phyloP scores from a whole-genome alignment of 495 filamentous ascomycete genomes.

The Aspergillus heteromorphus region DNA sequence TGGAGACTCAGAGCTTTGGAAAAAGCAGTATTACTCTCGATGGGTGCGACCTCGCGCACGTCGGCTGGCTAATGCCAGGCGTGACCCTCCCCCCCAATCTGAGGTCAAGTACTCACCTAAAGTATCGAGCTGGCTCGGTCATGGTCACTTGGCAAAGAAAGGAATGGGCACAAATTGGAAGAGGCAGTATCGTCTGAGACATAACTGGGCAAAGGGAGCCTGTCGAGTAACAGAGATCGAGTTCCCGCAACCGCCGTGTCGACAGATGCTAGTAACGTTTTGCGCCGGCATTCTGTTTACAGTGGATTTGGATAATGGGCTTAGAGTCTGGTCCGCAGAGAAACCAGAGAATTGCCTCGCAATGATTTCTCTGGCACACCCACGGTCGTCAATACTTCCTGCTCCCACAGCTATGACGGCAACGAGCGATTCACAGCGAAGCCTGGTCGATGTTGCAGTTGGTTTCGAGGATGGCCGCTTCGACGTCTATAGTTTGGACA shows the following conservation, averaged over 20 bases:
- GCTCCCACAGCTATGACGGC: constrained; percentile 65
- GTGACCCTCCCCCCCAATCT: constrained; percentile 29
- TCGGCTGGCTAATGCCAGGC: constrained; percentile 64
- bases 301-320: constrained; percentile 61
- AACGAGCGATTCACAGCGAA: constrained; percentile 35
- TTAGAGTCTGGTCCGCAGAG: constrained; percentile 74
- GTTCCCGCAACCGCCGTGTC: constrained; percentile 51
- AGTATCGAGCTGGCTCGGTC: constrained; percentile 79
- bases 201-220: constrained; percentile 86
- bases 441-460: constrained; percentile 46
- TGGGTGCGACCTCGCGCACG: constrained; percentile 83
- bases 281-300: constrained; percentile 72
- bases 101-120: constrained; percentile 63
- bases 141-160: constrained; percentile 50
- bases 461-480: constrained; percentile 78
- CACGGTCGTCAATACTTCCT: constrained; percentile 9
- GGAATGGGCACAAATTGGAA: constrained; percentile 71
- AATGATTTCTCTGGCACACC: constrained; percentile 19
- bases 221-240: constrained; percentile 74
- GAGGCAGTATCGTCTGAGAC: constrained; percentile 77
- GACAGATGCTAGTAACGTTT: constrained; percentile 64
- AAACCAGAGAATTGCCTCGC: constrained; percentile 36
- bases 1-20: constrained; percentile 87
- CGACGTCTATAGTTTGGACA: constrained; percentile 57
- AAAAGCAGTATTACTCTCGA: constrained; percentile 76